A percentile compares a stretch with the other conserved stretches of the same genome.
phyloP scores from a whole-genome alignment of 140 eudicot species.

The Stevia rebaudiana region DNA sequence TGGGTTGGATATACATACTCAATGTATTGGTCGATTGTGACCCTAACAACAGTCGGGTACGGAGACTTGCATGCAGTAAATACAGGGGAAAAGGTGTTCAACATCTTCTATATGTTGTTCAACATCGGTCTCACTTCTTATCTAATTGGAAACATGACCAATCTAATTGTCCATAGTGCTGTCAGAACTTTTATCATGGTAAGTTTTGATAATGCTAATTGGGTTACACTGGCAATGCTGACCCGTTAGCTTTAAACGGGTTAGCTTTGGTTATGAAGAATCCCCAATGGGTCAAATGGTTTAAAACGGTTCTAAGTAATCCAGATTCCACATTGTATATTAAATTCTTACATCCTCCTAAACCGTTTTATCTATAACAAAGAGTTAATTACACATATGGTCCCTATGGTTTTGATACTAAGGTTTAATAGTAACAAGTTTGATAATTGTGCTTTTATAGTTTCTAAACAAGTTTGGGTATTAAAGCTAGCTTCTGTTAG shows the following conservation, averaged over 20 bases:
- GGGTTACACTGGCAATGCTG: not conserved
- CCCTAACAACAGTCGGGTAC: constrained; percentile 82
- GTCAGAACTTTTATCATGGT: constrained; percentile 70
- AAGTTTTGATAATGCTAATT: constrained; percentile 11
- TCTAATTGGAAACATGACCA: constrained; percentile 90
- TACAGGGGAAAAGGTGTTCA: constrained; percentile 74
- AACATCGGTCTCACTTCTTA: constrained; percentile 87
- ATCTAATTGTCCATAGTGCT: constrained; percentile 72
- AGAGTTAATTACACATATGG: too few relatives aligned
- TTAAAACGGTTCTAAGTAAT: not conserved
- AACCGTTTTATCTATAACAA: too few relatives aligned
- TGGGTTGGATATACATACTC: constrained; percentile 79
- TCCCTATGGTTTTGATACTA: too few relatives aligned
- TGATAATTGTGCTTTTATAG: too few relatives aligned
- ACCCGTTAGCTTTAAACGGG: not conserved
- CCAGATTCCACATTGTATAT: not conserved
- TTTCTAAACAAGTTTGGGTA: too few relatives aligned
- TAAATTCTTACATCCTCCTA: not conserved
- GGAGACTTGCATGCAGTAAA: constrained; percentile 80
- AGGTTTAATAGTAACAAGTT: too few relatives aligned
- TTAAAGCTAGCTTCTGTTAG: too few relatives aligned
- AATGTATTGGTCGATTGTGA: constrained; percentile 86
- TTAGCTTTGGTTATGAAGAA: not conserved
- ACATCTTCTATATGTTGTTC: constrained; percentile 85
- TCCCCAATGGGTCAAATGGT: not conserved